A percentile compares a stretch with the other conserved stretches of the same genome.
Evolutionary conservation across 2,329 filamentous ascomycete genomes (phyloP).

Genomic region (Penicillium sp.): DNA sequence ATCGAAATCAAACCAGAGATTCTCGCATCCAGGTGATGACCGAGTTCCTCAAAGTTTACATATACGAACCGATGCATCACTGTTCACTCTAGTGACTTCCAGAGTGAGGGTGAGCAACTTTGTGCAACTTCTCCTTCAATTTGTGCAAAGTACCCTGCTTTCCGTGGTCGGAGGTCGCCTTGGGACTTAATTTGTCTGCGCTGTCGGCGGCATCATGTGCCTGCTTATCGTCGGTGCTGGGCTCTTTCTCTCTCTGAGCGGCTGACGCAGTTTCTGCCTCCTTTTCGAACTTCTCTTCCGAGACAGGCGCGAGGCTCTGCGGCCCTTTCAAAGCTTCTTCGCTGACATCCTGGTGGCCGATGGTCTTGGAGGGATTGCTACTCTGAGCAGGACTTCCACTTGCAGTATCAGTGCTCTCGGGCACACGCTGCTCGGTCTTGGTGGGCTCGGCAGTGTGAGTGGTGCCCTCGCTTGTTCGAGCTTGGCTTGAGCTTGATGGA

Average conservation of each 20-base stretch:
- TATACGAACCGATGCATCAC: background rate
- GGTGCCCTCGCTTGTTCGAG: background rate
- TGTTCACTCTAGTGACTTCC: background rate
- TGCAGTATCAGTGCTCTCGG: background rate
- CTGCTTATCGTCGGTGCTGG: background rate
- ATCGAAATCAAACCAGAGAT: background rate
- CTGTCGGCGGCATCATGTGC: constrained; percentile 8
- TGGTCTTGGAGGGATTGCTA: background rate
- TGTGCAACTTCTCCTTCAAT: constrained; percentile 19
- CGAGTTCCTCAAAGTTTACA: background rate
- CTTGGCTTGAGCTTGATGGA: background rate
- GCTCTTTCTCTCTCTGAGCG: constrained; percentile 1
- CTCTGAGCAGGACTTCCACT: background rate
- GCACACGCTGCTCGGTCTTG: constrained; percentile 13
- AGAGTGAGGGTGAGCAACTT: constrained; percentile 14
- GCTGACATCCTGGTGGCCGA: constrained; percentile 14
- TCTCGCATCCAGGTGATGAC: background rate
- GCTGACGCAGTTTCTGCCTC: constrained; percentile 17
- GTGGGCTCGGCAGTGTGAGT: background rate
- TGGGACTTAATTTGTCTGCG: background rate
- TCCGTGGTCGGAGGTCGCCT: constrained; percentile 3
- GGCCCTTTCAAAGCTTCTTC: constrained; percentile 28
- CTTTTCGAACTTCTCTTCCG: constrained; percentile 27
- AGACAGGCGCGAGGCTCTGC: constrained; percentile 17
- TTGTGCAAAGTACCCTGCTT: constrained; percentile 16